Conservation (phyloP, 192 early-diverging fungal genomes). For the Podochytrium sp. region DNA sequence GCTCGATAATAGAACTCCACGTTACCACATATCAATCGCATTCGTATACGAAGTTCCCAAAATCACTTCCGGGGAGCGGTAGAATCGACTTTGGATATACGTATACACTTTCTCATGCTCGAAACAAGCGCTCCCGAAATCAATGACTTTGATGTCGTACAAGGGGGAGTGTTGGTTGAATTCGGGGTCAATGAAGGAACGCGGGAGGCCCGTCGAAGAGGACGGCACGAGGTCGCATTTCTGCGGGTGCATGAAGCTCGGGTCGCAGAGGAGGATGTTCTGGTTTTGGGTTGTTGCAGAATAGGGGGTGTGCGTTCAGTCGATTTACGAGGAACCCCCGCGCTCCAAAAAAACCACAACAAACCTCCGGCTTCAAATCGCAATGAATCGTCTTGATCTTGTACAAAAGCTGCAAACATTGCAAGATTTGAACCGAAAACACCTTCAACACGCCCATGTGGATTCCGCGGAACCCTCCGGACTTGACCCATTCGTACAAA, state of each 20-base stretch:
- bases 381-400: constrained; percentile 87
- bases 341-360: not conserved
- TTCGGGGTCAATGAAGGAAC: constrained; percentile 39
- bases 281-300: too few species aligned
- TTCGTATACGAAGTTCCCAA: constrained; percentile 85
- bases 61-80: constrained; percentile 96
- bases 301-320: too few species aligned
- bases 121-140: constrained; percentile 94
- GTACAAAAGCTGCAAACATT: constrained; percentile 76
- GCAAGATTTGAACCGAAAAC: constrained; percentile 84
- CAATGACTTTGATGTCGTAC: constrained; percentile 93
- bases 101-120: constrained; percentile 95
- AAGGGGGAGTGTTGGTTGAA: constrained; percentile 41
- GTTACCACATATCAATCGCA: constrained; percentile 99
- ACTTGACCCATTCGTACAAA: constrained; percentile 96
- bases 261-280: constrained; percentile 84
- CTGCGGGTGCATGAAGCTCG: constrained; percentile 48
- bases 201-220: constrained; percentile 18
- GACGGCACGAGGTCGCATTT: constrained; percentile 33
- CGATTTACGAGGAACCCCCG: constrained; percentile 12
- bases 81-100: constrained; percentile 96
- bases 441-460: constrained; percentile 72
- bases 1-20: too few species aligned
- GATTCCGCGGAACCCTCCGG: constrained; percentile 88
- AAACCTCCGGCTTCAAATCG: constrained; percentile 95